Conservation (phyloP, 2,329 filamentous ascomycete species). For the Pochonia chlamydosporia region DNA sequence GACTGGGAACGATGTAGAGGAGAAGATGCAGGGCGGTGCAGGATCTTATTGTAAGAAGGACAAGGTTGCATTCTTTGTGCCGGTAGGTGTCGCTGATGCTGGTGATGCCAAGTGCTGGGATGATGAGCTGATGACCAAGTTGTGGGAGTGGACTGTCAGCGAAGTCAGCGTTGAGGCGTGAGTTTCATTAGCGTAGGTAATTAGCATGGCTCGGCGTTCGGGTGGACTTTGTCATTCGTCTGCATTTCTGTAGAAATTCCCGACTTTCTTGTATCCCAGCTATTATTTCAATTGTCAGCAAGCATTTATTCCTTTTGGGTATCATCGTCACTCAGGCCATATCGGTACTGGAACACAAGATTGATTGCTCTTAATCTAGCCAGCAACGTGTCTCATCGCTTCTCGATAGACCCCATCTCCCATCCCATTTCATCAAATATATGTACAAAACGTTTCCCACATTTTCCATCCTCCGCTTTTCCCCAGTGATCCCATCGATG, state of each 20-base stretch:
- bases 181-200: not conserved
- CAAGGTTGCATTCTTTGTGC: constrained; percentile 20
- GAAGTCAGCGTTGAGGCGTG: not conserved
- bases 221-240: not conserved
- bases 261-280: not conserved
- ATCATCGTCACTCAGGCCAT: no score
- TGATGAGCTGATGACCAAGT: constrained; percentile 20
- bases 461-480: not conserved
- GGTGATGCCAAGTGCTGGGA: constrained; percentile 18
- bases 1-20: constrained; percentile 7
- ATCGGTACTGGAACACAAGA: no score
- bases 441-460: not conserved
- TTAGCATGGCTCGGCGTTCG: not conserved
- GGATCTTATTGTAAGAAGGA: constrained; percentile 6
- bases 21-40: not conserved
- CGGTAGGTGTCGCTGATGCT: constrained; percentile 18
- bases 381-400: not conserved
- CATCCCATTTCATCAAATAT: not conserved
- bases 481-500: not conserved
- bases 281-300: no score
- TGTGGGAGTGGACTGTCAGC: constrained; percentile 33
- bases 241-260: not conserved
- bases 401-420: not conserved
- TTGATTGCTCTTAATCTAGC: not conserved
- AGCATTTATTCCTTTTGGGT: no score